These are phyloP conservation scores for Coemansia sp. DNA, from an alignment of 192 early-diverging fungal genomes.

Conservation along the genomic window DNA sequence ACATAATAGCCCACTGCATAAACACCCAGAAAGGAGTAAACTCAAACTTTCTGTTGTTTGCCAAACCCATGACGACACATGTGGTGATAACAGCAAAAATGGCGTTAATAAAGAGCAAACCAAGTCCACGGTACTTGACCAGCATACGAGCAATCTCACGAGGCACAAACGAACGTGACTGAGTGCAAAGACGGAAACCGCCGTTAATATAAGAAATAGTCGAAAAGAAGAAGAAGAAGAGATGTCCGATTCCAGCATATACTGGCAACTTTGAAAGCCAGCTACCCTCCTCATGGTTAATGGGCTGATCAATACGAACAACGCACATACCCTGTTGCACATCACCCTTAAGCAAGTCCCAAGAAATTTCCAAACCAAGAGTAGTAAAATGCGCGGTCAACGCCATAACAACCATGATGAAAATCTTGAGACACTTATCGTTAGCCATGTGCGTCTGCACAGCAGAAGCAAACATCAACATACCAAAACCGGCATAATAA, in stretches of 20 bases:
- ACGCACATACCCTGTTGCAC: neutral
- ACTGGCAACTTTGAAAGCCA: slow-evolving; percentile 21
- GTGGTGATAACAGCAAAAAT: slow-evolving; percentile 5
- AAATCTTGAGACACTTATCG: slow-evolving; percentile 29
- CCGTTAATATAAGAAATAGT: slow-evolving; percentile 29
- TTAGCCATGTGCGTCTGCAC: slow-evolving; percentile 27
- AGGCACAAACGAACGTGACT: slow-evolving; percentile 8
- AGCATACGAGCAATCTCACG: slow-evolving; percentile 16
- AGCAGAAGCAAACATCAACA: slow-evolving; percentile 19
- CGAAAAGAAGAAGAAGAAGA: slow-evolving; percentile 23
- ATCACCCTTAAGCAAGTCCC: neutral
- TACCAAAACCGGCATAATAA: slow-evolving; percentile 8
- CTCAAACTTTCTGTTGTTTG: no score
- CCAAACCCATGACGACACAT: slow-evolving; percentile 1
- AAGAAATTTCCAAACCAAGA: slow-evolving; percentile 2
- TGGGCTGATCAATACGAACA: slow-evolving; percentile 1
- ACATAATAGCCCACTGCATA: no score
- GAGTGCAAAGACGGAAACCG: slow-evolving; percentile 9
- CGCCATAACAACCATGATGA: slow-evolving; percentile 19
- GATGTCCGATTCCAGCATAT: slow-evolving; percentile 10
- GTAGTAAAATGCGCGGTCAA: slow-evolving; percentile 13
- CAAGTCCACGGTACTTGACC: slow-evolving; percentile 23
- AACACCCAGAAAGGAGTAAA: no score
- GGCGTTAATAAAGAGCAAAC: slow-evolving; percentile 11
- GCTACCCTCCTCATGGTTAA: no score